These are phyloP conservation scores for Erodium chrysanthum DNA, from an alignment of 441 rosid genomes.

Conservation along the genomic window DNA sequence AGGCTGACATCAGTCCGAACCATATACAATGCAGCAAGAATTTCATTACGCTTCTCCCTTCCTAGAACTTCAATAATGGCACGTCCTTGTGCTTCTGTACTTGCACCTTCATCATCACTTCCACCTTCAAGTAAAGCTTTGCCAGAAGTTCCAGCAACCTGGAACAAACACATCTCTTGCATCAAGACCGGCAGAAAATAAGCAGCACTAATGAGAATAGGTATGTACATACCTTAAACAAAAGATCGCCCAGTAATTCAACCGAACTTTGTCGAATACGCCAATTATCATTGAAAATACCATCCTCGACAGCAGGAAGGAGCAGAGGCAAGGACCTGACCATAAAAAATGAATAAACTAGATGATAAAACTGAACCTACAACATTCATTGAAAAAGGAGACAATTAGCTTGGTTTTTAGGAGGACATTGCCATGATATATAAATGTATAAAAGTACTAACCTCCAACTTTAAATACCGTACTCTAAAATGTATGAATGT, in stretches of 20 bases:
- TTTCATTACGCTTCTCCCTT: constrained; percentile 89
- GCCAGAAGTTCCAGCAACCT: constrained; percentile 99
- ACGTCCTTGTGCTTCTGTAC: constrained; percentile 99
- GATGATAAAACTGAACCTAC: constrained; percentile 4
- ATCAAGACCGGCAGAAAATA: constrained; percentile 13
- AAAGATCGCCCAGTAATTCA: constrained; percentile 88
- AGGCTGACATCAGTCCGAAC: constrained; percentile 95
- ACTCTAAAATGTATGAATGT: too few species aligned
- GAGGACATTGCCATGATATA: too few species aligned
- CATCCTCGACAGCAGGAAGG: constrained; percentile 99
- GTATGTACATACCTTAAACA: constrained; percentile 66
- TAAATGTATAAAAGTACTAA: background rate
- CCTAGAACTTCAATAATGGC: constrained; percentile 98
- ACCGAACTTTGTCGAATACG: constrained; percentile 99
- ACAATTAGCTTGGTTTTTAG: background rate
- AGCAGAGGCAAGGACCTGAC: constrained; percentile 91
- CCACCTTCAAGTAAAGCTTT: constrained; percentile 99
- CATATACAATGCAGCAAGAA: constrained; percentile 98
- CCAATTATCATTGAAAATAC: constrained; percentile 97
- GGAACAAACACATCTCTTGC: constrained; percentile 12
- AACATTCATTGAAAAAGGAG: background rate
- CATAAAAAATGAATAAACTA: constrained; percentile 14
- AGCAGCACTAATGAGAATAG: background rate
- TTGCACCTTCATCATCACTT: constrained; percentile 99
- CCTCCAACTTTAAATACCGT: background rate